These are phyloP conservation scores for Gastrodia elata DNA, from an alignment of 106 monocot genomes.

Conservation along the genomic window DNA sequence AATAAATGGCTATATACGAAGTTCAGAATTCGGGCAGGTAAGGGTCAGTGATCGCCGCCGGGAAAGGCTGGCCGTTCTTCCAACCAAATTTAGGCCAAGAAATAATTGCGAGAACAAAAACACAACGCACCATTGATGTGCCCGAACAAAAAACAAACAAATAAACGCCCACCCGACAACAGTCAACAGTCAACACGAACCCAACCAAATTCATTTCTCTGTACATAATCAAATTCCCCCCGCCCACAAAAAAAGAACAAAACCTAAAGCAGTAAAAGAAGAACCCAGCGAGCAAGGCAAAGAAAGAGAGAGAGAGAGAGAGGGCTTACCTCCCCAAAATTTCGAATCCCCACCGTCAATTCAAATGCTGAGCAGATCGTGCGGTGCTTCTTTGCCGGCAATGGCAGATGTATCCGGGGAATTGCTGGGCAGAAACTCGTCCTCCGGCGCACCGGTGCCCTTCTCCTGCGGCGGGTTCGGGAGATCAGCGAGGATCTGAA, in stretches of 20 bases:
- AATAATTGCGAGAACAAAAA: too few species aligned
- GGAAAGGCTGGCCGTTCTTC: too few species aligned
- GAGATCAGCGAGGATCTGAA: conserved; percentile 72
- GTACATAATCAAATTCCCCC: background rate
- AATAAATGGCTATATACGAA: too few species aligned
- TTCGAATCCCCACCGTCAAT: background rate
- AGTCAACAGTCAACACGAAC: background rate
- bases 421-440: background rate
- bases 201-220: conserved; percentile 1
- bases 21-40: too few species aligned
- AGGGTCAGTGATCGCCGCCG: too few species aligned
- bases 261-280: background rate
- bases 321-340: background rate
- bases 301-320: background rate
- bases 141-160: too few species aligned
- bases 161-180: too few species aligned
- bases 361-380: conserved; percentile 31
- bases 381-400: conserved; percentile 9
- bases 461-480: conserved; percentile 15
- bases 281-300: too few species aligned
- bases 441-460: too few species aligned
- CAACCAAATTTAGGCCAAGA: too few species aligned
- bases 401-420: too few species aligned
- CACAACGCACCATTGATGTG: too few species aligned
- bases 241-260: background rate